phyloP scores from a whole-genome alignment of 805 yeast genomes.

The Saturnispora hagleri region DNA sequence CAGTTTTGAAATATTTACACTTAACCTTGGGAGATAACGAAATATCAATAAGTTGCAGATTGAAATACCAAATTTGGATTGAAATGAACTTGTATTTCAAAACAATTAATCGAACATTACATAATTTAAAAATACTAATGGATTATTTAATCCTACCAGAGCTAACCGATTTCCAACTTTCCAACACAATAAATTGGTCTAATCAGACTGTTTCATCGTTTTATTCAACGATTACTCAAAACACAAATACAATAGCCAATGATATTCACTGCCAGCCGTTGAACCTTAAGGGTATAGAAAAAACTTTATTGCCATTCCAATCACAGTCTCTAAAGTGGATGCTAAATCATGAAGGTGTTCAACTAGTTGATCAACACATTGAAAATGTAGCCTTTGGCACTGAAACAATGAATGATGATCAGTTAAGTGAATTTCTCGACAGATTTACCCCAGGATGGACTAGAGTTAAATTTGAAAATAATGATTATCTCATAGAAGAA shows the following conservation, averaged over 20 bases:
- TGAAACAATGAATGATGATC: constrained; percentile 14
- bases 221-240: constrained; percentile 40
- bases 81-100: constrained; percentile 14
- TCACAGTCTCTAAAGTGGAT: constrained; percentile 49
- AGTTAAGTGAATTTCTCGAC: constrained; percentile 29
- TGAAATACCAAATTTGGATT: constrained; percentile 11
- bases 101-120: constrained; percentile 15
- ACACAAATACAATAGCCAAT: constrained; percentile 27
- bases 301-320: constrained; percentile 36
- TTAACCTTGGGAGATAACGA: not conserved
- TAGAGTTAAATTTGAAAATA: constrained; percentile 14
- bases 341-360: constrained; percentile 39
- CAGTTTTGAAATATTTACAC: not conserved
- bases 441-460: constrained; percentile 48
- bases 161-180: constrained; percentile 19
- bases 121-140: constrained; percentile 13
- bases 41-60: constrained; percentile 3
- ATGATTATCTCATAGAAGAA: not conserved
- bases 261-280: not conserved
- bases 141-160: constrained; percentile 10
- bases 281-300: constrained; percentile 15
- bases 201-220: constrained; percentile 29
- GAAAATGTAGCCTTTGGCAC: not conserved
- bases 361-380: constrained; percentile 16
- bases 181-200: constrained; percentile 5